Evolutionary conservation across 2,329 filamentous ascomycete genomes (phyloP).

Genomic region (Hypoxylon sp.): DNA sequence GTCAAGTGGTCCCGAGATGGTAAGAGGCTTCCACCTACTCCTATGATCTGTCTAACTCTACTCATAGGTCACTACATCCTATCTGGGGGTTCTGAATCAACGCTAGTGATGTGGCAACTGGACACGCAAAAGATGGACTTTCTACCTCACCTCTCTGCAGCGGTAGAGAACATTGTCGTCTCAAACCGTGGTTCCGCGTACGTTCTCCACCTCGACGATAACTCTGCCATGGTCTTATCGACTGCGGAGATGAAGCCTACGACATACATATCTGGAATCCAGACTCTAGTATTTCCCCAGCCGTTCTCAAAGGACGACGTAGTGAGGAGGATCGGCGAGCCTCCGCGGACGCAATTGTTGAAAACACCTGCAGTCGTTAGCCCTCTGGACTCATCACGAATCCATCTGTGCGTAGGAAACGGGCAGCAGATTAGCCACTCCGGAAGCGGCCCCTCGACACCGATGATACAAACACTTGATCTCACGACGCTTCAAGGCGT

Average conservation of each 20-base stretch:
- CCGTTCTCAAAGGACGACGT: constrained; percentile 60
- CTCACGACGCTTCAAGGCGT: constrained; percentile 79
- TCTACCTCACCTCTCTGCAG: constrained; percentile 87
- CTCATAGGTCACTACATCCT: constrained; percentile 84
- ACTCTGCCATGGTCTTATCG: constrained; percentile 88
- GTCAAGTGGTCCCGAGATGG: constrained; percentile 94
- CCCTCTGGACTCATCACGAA: constrained; percentile 66
- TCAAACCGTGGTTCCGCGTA: constrained; percentile 84
- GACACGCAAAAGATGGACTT: constrained; percentile 84
- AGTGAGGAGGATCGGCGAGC: constrained; percentile 60
- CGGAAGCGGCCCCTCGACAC: constrained; percentile 58
- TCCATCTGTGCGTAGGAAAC: constrained; percentile 73
- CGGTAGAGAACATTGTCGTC: constrained; percentile 84
- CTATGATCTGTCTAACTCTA: constrained; percentile 27
- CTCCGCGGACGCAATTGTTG: constrained; percentile 54
- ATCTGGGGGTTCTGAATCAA: constrained; percentile 89
- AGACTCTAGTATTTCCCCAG: constrained; percentile 64
- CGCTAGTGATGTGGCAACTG: constrained; percentile 91
- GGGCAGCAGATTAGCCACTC: constrained; percentile 65
- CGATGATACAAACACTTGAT: constrained; percentile 83
- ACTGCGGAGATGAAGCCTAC: constrained; percentile 88
- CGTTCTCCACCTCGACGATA: constrained; percentile 85
- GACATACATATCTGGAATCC: constrained; percentile 83
- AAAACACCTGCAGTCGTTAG: constrained; percentile 67
- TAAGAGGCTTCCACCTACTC: constrained; percentile 50